Conservation (phyloP, 1,284 basidiomycete genomes). For the Puccinia horiana region DNA sequence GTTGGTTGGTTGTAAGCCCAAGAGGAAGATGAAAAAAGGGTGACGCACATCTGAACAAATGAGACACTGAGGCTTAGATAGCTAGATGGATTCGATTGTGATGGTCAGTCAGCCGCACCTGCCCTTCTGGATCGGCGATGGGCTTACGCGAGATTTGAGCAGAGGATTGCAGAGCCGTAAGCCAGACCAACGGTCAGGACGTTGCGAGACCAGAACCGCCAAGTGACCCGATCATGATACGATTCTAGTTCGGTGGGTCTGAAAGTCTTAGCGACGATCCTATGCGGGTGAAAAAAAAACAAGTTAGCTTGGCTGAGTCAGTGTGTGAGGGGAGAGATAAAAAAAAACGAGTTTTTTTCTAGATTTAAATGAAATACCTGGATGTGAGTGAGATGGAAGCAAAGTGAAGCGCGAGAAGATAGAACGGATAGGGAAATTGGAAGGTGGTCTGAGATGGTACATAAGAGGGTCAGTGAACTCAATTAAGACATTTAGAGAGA, state of each 20-base stretch:
- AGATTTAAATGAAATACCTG: not conserved
- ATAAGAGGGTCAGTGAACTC: no score
- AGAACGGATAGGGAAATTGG: constrained; percentile 33
- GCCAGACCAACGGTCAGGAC: constrained; percentile 34
- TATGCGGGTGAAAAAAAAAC: no score
- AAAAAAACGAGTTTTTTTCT: not conserved
- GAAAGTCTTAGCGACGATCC: constrained; percentile 13
- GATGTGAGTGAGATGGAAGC: constrained; percentile 39
- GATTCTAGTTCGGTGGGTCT: not conserved
- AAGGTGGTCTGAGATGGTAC: constrained; percentile 32
- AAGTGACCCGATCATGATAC: constrained; percentile 13
- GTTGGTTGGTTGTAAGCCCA: not conserved
- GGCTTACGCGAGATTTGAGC: constrained; percentile 44
- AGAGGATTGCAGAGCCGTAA: constrained; percentile 43
- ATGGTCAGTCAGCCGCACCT: no score
- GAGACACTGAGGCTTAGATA: constrained; percentile 41
- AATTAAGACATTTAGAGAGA: no score
- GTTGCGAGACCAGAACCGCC: constrained; percentile 41
- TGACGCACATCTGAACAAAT: constrained; percentile 39
- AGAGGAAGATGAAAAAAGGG: not conserved
- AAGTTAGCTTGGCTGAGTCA: not conserved
- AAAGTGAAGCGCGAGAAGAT: constrained; percentile 37
- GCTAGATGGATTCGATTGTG: constrained; percentile 1
- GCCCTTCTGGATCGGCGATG: no score
- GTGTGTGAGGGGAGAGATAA: not conserved